Evolutionary conservation across 75 land plant species (phyloP), one percentile per base, ranked within the genome.

Genomic region (Picea sitchensis): DNA sequence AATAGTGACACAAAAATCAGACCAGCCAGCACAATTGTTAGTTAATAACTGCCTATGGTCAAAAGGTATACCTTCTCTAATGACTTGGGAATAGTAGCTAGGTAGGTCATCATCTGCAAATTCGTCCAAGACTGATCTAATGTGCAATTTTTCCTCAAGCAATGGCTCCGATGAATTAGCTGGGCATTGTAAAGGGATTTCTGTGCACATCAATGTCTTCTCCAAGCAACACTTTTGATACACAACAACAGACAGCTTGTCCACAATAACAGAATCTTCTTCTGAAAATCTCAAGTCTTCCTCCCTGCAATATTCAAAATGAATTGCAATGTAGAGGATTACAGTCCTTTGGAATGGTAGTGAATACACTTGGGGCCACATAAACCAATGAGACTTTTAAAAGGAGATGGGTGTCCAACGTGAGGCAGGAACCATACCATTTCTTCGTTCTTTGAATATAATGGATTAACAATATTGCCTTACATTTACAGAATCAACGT

Each of bases 141-240:
- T 76, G 72, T 65, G 71, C 32, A 63, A 64, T 2, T 23, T 30
- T 58, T 79, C 82, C 26, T 80, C 68, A 15, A 56, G 47, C 34
- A 54, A 38, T 34, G 84, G 84, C 58, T 68, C 76, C 18, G 77
- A 62, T 20, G 54, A 56, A 77, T 51, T 77, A 15, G 23, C 82
- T 41, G 84, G 82, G 47, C 15, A 18, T 51, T 61, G 36, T 26
- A 83, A 80, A 44, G 57, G 61, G n/a, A 80, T 59, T 31, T 74
- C 69, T 14, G 83, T 83, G 56, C 17, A 36, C 61, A 73, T 15
- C n/a, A 82, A 26, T 23, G 57, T 82, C 44, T 82, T 81, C 47
- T 79, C 83, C 30, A 83, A 82, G 59, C 82, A 83, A 72, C 82
- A 80, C 13, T 80, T 72, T 13, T 81, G 82, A 80, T 64, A 83